These are phyloP conservation scores for Saturnispora saitoi DNA, from an alignment of 805 yeast species.

Conservation along the genomic window DNA sequence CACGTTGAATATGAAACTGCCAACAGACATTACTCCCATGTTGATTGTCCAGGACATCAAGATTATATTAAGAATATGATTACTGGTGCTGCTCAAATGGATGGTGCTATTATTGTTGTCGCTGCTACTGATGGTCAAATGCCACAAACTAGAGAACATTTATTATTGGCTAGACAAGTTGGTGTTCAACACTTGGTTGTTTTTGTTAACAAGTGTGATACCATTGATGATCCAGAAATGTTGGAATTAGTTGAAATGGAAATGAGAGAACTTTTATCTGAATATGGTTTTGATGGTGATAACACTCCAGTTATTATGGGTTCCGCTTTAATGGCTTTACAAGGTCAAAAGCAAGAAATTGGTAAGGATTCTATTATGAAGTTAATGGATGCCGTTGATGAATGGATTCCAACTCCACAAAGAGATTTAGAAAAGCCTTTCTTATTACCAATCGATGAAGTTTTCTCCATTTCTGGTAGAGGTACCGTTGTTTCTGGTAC, in stretches of 20 bases:
- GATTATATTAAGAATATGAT: slow-evolving; percentile 99
- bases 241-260: slow-evolving; percentile 99
- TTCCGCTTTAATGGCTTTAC: slow-evolving; percentile 94
- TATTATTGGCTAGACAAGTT: slow-evolving; percentile 97
- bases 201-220: slow-evolving; percentile 95
- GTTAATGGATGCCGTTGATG: slow-evolving; percentile 88
- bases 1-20: slow-evolving; percentile 96
- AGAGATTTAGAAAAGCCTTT: slow-evolving; percentile 96
- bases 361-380: slow-evolving; percentile 79
- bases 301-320: slow-evolving; percentile 98
- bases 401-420: slow-evolving; percentile 88
- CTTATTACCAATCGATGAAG: slow-evolving; percentile 95
- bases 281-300: slow-evolving; percentile 97
- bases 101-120: slow-evolving; percentile 98
- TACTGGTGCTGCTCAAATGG: slow-evolving; percentile 99
- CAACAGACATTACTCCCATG: slow-evolving; percentile 94
- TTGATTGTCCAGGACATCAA: slow-evolving; percentile 98
- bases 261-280: slow-evolving; percentile 90
- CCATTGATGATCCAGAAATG: slow-evolving; percentile 98
- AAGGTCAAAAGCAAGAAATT: slow-evolving; percentile 80
- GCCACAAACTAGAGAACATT: slow-evolving; percentile 99
- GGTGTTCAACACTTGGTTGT: slow-evolving; percentile 98
- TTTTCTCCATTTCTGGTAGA: slow-evolving; percentile 97
- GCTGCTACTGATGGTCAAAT: slow-evolving; percentile 99
- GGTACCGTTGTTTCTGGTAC: slow-evolving; percentile 99